Percentiles rank a stretch among this genome's conserved stretches.
phyloP scores from a whole-genome alignment of 2,329 filamentous ascomycete species.

The Trichophyton verrucosum region DNA sequence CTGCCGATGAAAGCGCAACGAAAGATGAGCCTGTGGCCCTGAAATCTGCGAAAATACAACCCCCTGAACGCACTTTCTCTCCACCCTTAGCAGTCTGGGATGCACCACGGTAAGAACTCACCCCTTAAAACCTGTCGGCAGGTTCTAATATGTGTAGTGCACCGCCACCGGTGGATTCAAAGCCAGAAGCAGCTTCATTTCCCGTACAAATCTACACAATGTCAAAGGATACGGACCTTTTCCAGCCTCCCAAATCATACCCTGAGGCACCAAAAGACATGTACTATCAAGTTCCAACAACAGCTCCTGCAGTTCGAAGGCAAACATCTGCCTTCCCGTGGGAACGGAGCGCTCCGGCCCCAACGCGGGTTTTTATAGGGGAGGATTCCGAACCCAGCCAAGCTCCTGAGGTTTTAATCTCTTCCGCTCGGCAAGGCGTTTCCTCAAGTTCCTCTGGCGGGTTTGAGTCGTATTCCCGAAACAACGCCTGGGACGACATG shows the following conservation, averaged over 20 bases:
- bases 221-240: slow-evolving; percentile 62
- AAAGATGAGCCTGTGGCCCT: not conserved
- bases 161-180: slow-evolving; percentile 51
- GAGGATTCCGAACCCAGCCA: slow-evolving; percentile 14
- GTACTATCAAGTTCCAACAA: slow-evolving; percentile 67
- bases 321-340: slow-evolving; percentile 76
- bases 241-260: slow-evolving; percentile 63
- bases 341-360: slow-evolving; percentile 56
- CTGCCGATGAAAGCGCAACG: not conserved
- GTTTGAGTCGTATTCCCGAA: slow-evolving; percentile 28
- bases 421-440: not conserved
- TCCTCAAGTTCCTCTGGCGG: not conserved
- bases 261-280: slow-evolving; percentile 75
- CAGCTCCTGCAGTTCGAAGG: slow-evolving; percentile 45
- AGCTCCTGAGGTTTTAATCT: not conserved
- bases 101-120: slow-evolving; percentile 41
- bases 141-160: slow-evolving; percentile 36
- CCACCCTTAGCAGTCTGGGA: slow-evolving; percentile 52
- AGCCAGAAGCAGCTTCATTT: slow-evolving; percentile 75
- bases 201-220: slow-evolving; percentile 69
- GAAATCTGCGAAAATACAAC: not conserved
- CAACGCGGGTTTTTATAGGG: slow-evolving; percentile 39
- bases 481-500: slow-evolving; percentile 88
- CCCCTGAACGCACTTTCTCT: slow-evolving; percentile 38
- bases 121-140: slow-evolving; percentile 6